phyloP scores from a whole-genome alignment of 139 green algal species.

The Volvox africanus region DNA sequence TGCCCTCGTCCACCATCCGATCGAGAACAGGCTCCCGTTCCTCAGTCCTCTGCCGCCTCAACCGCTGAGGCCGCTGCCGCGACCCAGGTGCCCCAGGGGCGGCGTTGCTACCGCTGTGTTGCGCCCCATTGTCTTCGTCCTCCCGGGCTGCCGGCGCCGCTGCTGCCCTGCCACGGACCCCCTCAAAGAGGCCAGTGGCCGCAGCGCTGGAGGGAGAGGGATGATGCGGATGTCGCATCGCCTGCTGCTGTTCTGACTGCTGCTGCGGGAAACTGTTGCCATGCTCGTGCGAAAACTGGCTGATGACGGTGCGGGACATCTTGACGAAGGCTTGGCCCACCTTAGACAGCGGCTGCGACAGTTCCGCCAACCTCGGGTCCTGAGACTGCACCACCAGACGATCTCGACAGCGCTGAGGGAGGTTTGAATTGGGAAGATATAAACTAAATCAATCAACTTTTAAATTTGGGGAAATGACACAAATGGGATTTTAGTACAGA shows the following conservation, averaged over 20 bases:
- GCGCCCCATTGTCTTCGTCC: not conserved
- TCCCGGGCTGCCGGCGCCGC: not conserved
- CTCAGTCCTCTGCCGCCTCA: too few relatives aligned
- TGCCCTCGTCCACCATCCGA: too few relatives aligned
- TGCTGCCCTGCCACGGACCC: not conserved
- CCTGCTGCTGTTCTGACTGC: not conserved
- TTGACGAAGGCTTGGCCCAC: not conserved
- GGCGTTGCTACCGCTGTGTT: conserved; percentile 38
- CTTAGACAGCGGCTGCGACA: not conserved
- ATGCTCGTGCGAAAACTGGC: not conserved
- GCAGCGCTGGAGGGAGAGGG: not conserved
- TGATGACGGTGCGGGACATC: conserved; percentile 5
- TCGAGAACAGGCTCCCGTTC: too few relatives aligned
- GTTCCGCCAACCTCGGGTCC: conserved; percentile 17
- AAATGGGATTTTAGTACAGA: too few relatives aligned
- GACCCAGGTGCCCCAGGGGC: not conserved
- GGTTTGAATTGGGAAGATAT: too few relatives aligned
- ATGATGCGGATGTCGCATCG: not conserved
- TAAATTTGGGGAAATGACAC: too few relatives aligned
- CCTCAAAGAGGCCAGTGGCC: not conserved
- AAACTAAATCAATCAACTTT: too few relatives aligned
- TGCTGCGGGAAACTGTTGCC: not conserved
- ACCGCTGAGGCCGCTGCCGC: not conserved
- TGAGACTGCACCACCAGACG: not conserved
- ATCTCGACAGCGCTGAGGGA: conserved; percentile 14